A percentile compares a stretch with the other conserved stretches of the same genome.
Evolutionary conservation across 345 rosid genomes (phyloP).

Genomic region (Sapria himalayana): DNA sequence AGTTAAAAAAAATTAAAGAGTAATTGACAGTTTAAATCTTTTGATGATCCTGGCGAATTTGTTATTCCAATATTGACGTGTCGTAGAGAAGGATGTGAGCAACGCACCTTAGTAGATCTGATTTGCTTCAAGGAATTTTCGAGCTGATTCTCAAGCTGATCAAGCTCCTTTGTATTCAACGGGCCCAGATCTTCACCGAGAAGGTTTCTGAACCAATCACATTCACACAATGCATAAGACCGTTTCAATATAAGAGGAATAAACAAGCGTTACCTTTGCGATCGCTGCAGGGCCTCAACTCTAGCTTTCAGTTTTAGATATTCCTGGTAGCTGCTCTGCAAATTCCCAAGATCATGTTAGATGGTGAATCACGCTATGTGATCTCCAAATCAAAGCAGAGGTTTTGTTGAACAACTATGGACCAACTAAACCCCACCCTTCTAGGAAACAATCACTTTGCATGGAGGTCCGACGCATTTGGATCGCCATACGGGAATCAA

Average conservation of each 20-base stretch:
- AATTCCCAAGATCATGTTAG: too few species aligned
- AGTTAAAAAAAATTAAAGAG: slow-evolving; percentile 1
- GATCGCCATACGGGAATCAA: too few species aligned
- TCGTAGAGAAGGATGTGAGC: too few species aligned
- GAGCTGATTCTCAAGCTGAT: slow-evolving; percentile 55
- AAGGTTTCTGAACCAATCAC: slow-evolving; percentile 28
- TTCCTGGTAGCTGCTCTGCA: slow-evolving; percentile 35
- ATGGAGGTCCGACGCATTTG: too few species aligned
- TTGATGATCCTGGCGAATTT: too few species aligned
- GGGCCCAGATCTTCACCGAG: slow-evolving; percentile 71
- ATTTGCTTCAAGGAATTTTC: slow-evolving; percentile 58
- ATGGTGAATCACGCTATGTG: too few species aligned
- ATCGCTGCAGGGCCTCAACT: slow-evolving; percentile 28
- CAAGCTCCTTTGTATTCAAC: slow-evolving; percentile 39
- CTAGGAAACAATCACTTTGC: too few species aligned
- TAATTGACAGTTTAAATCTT: not conserved
- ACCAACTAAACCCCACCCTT: too few species aligned
- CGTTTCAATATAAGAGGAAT: not conserved
- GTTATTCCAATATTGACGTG: too few species aligned
- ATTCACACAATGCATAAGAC: not conserved
- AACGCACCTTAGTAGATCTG: slow-evolving; percentile 60
- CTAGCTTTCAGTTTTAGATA: slow-evolving; percentile 34
- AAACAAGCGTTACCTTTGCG: slow-evolving; percentile 23
- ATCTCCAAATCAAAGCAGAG: too few species aligned
- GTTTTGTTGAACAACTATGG: too few species aligned